A percentile compares a stretch with the other conserved stretches of the same genome.
Evolutionary conservation across 441 rosid species (phyloP).

Genomic region (California macrophylla): DNA sequence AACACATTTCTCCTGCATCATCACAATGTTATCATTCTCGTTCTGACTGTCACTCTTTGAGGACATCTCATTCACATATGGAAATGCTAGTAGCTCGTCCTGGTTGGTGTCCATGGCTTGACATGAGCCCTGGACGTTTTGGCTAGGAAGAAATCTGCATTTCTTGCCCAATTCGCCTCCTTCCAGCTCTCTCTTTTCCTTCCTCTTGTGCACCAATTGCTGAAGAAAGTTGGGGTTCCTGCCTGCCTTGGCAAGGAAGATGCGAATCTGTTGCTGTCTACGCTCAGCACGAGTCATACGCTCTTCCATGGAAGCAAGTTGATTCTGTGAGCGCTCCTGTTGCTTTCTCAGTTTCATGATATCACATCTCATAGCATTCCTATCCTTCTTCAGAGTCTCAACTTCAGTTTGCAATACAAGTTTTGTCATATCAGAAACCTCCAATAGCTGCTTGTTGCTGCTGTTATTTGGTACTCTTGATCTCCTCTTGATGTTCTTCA

Average conservation of each 20-base stretch:
- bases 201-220: constrained; percentile 47
- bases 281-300: constrained; percentile 51
- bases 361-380: constrained; percentile 22
- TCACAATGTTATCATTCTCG: neutral
- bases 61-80: neutral
- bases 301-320: constrained; percentile 54
- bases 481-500: constrained; percentile 62
- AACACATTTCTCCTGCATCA: neutral
- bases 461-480: constrained; percentile 24
- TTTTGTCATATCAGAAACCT: constrained; percentile 48
- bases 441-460: constrained; percentile 44
- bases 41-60: neutral
- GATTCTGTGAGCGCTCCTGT: constrained; percentile 49
- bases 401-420: constrained; percentile 33
- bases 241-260: constrained; percentile 62
- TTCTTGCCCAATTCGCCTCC: constrained; percentile 14
- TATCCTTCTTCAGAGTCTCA: constrained; percentile 42
- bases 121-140: neutral
- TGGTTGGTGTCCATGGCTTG: neutral
- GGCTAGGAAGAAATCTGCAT: neutral
- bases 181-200: constrained; percentile 43
- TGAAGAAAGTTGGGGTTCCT: constrained; percentile 49
- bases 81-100: neutral
- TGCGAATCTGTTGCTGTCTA: constrained; percentile 82
- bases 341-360: constrained; percentile 59